A percentile compares a stretch with the other conserved stretches of the same genome.
Evolutionary conservation across 1,284 basidiomycete species (phyloP).

Genomic region (Austroboletus novae-zelandiae): DNA sequence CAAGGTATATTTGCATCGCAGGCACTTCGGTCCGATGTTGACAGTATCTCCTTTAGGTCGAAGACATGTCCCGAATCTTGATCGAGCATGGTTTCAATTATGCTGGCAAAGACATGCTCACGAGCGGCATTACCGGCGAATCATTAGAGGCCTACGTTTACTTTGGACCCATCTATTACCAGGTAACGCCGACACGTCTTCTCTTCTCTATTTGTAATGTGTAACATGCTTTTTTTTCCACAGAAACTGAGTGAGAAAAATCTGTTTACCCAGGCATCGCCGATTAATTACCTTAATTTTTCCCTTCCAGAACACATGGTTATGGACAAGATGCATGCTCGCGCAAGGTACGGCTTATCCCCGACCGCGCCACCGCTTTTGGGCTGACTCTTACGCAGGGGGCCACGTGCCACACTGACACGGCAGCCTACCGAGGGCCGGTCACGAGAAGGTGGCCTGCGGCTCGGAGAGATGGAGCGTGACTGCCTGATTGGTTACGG

Average conservation of each 20-base stretch:
- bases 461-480: constrained; percentile 98
- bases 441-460: constrained; percentile 94
- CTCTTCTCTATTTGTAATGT: constrained; percentile 3
- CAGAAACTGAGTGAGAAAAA: constrained; percentile 74
- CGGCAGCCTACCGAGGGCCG: constrained; percentile 98
- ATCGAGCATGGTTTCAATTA: constrained; percentile 97
- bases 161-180: constrained; percentile 99
- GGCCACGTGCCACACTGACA: constrained; percentile 94
- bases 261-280: constrained; percentile 5
- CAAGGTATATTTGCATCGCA: constrained; percentile 53
- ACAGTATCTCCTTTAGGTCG: constrained; percentile 57
- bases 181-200: constrained; percentile 60
- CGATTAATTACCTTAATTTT: constrained; percentile 22
- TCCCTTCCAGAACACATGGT: constrained; percentile 83
- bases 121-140: constrained; percentile 97
- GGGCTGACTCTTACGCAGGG: constrained; percentile 46
- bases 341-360: constrained; percentile 69
- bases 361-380: constrained; percentile 2
- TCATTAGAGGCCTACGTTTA: constrained; percentile 96
- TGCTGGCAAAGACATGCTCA: constrained; percentile 97
- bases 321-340: constrained; percentile 99
- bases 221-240: constrained; percentile 5
- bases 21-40: constrained; percentile 11
- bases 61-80: constrained; percentile 96
- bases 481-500: constrained; percentile 97